phyloP scores from a whole-genome alignment of 805 yeast species.

The Wickerhamomyces sydowiorum region DNA sequence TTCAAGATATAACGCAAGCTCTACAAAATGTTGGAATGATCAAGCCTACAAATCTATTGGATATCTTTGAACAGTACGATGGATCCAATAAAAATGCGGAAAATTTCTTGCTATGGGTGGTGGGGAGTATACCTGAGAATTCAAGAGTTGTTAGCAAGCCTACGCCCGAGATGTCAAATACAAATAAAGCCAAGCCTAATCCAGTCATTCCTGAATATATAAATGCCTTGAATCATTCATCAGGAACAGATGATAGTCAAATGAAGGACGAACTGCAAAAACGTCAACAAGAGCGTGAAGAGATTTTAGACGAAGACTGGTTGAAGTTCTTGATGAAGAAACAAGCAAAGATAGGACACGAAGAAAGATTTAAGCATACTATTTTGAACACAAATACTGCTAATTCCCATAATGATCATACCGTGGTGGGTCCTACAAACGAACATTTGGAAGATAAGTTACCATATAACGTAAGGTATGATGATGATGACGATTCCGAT shows the following conservation, averaged over 20 bases:
- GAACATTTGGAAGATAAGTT: constrained; percentile 9
- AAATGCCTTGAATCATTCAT: constrained; percentile 7
- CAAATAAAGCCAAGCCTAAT: constrained; percentile 12
- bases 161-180: constrained; percentile 21
- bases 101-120: constrained; percentile 53
- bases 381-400: constrained; percentile 8
- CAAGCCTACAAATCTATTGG: constrained; percentile 50
- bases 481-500: not conserved
- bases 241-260: not conserved
- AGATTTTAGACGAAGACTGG: constrained; percentile 30
- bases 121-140: constrained; percentile 37
- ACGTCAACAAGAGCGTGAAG: constrained; percentile 8
- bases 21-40: constrained; percentile 58
- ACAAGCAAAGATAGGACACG: constrained; percentile 19
- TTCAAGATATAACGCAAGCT: constrained; percentile 71
- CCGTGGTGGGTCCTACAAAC: constrained; percentile 14
- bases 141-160: constrained; percentile 34
- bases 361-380: constrained; percentile 16
- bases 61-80: constrained; percentile 45
- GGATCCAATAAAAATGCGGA: constrained; percentile 41
- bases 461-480: constrained; percentile 7
- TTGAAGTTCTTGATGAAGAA: constrained; percentile 24
- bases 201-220: constrained; percentile 26
- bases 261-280: not conserved
- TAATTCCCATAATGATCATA: constrained; percentile 9